A percentile compares a stretch with the other conserved stretches of the same genome.
phyloP scores from a whole-genome alignment of 2,329 filamentous ascomycete genomes.

The Hypoxylon sp. region DNA sequence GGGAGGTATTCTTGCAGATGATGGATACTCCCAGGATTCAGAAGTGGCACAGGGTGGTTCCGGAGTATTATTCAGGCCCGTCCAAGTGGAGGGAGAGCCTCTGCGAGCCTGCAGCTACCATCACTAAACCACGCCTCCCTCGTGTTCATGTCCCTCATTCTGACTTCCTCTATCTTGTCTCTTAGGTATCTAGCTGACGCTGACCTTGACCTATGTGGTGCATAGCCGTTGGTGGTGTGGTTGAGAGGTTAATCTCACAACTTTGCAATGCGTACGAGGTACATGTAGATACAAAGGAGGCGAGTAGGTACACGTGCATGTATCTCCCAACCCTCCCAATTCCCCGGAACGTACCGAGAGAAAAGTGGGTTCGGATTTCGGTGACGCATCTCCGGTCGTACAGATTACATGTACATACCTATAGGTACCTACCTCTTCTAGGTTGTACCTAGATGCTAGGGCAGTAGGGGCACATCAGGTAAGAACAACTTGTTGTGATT shows the following conservation, averaged over 20 bases:
- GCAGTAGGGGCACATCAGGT: not conserved
- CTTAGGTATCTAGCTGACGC: no score
- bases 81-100: not conserved
- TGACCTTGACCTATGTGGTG: no score
- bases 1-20: not conserved
- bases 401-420: no score
- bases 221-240: no score
- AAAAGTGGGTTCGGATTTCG: slow-evolving; percentile 4
- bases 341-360: slow-evolving; percentile 1
- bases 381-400: slow-evolving; percentile 1
- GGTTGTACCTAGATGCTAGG: not conserved
- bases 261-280: not conserved
- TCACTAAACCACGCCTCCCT: no score
- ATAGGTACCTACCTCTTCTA: no score
- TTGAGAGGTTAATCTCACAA: not conserved
- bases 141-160: not conserved
- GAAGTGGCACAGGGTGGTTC: not conserved
- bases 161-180: not conserved
- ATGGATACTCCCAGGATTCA: not conserved
- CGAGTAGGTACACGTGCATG: not conserved
- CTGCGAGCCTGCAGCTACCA: not conserved
- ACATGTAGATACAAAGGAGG: not conserved
- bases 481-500: not conserved
- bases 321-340: not conserved
- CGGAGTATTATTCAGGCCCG: not conserved